Conservation (phyloP, 306 rosid genomes). For the Malus sieversii region DNA sequence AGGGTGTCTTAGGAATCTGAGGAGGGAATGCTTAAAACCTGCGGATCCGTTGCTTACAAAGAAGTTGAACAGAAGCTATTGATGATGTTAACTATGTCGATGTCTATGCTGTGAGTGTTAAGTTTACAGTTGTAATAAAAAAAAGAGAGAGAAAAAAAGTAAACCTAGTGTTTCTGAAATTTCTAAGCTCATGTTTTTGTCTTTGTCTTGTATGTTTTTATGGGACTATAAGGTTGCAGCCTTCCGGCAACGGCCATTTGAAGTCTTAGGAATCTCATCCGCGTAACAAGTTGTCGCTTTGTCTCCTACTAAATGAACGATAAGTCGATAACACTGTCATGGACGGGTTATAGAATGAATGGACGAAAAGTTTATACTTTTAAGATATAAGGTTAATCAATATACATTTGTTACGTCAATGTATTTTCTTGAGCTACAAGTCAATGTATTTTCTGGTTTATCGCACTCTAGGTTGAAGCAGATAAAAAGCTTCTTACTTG, state of each 20-base stretch:
- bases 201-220: background rate
- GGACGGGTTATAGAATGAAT: no score
- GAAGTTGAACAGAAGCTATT: constrained; percentile 12
- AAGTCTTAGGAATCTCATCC: background rate
- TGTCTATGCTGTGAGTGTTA: background rate
- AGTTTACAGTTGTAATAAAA: constrained; percentile 1
- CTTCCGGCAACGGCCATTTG: background rate
- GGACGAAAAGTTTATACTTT: no score
- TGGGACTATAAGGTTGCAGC: background rate
- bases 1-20: constrained; percentile 5
- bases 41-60: constrained; percentile 39
- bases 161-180: background rate
- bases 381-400: no score
- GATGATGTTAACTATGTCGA: constrained; percentile 28
- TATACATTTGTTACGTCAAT: no score
- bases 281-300: background rate
- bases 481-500: background rate
- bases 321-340: no score
- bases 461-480: no score
- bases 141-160: background rate
- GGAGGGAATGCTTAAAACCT: background rate
- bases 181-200: constrained; percentile 16
- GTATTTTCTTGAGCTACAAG: no score
- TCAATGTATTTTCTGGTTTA: background rate
- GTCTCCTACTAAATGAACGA: background rate